Percentiles rank a stretch among this genome's conserved stretches.
Evolutionary conservation across 441 rosid species (phyloP).

Genomic region (Isatis lusitanica): DNA sequence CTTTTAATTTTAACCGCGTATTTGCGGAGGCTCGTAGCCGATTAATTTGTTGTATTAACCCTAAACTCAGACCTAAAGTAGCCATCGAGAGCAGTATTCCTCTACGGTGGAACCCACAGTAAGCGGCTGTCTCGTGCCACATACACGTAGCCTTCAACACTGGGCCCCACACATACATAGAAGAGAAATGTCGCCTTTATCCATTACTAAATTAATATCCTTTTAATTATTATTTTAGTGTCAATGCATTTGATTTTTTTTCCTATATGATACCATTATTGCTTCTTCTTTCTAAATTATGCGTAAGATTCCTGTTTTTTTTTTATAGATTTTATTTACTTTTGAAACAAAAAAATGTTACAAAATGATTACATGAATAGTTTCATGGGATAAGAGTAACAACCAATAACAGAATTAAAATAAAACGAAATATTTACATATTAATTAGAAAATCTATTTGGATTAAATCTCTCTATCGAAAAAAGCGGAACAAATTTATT

Average conservation of each 20-base stretch:
- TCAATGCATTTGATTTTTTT: background rate
- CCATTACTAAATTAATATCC: background rate
- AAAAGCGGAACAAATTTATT: background rate
- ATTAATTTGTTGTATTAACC: slow-evolving; percentile 8
- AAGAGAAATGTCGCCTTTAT: background rate
- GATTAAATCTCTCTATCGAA: background rate
- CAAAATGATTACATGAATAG: background rate
- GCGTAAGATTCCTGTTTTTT: background rate
- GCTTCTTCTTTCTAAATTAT: background rate
- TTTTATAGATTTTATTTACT: no score
- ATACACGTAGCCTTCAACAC: background rate
- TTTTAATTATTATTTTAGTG: background rate
- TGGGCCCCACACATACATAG: background rate
- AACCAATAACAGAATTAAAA: background rate
- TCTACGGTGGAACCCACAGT: slow-evolving; percentile 28
- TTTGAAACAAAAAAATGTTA: no score
- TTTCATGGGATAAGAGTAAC: background rate
- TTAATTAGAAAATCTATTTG: background rate
- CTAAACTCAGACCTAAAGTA: background rate
- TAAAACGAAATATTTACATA: background rate
- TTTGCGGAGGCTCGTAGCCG: slow-evolving; percentile 27
- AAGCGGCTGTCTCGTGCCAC: slow-evolving; percentile 11
- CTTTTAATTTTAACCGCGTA: background rate
- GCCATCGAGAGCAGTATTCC: background rate
- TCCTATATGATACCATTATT: background rate